phyloP scores from a whole-genome alignment of 352 stramenopile species.

The Globisporangium spinosum region DNA sequence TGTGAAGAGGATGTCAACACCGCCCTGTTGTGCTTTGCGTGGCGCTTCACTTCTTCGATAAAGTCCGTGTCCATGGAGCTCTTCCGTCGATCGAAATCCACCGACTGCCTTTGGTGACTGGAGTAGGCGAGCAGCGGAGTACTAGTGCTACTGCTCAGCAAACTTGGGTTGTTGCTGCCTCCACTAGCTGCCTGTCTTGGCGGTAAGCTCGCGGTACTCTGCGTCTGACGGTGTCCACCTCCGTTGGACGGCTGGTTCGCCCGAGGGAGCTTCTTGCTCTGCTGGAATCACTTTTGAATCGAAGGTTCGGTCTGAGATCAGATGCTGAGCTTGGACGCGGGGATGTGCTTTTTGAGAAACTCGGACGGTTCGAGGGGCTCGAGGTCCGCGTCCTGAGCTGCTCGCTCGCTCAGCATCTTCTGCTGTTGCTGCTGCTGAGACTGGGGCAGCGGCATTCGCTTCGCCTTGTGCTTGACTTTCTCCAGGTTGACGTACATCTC shows the following conservation, averaged over 20 bases:
- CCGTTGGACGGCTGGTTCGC: not conserved
- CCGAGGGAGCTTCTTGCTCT: not conserved
- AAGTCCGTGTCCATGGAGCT: constrained; percentile 50
- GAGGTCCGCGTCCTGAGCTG: not conserved
- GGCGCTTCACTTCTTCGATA: constrained; percentile 42
- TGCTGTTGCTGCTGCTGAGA: not conserved
- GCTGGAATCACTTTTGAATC: constrained; percentile 3
- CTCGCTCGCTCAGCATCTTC: not conserved
- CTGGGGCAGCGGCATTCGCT: constrained; percentile 4
- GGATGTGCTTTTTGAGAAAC: constrained; percentile 51
- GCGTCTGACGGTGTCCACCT: not conserved
- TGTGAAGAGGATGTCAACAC: constrained; percentile 4
- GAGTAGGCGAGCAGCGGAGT: not conserved
- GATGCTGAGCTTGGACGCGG: constrained; percentile 25
- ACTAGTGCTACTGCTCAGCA: constrained; percentile 1
- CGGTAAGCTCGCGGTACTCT: not conserved
- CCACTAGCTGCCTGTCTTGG: constrained; percentile 9
- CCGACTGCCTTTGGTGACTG: not conserved
- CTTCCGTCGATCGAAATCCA: constrained; percentile 15
- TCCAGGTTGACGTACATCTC: constrained; percentile 62
- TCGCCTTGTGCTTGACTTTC: constrained; percentile 11
- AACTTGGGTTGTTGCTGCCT: constrained; percentile 6
- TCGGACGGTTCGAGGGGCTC: constrained; percentile 37
- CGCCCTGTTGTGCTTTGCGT: constrained; percentile 21
- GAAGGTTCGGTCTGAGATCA: constrained; percentile 47